These are phyloP conservation scores for Saposhnikovia divaricata DNA, from an alignment of 129 eudicot species.

Conservation along the genomic window DNA sequence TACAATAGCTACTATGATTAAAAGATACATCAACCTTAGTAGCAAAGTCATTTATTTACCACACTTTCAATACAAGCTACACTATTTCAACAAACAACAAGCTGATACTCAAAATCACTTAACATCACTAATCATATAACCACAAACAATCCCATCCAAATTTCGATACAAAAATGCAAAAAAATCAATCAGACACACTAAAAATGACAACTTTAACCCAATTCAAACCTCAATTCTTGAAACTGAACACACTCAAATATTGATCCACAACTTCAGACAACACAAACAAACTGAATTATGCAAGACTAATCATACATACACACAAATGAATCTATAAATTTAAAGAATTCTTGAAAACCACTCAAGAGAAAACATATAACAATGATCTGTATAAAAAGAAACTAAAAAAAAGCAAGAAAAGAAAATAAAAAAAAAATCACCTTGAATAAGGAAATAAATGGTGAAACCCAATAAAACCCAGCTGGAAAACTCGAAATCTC, in stretches of 20 bases:
- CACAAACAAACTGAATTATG: not conserved
- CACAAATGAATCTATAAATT: not conserved
- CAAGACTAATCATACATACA: not conserved
- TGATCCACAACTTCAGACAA: not conserved
- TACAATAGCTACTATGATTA: not conserved
- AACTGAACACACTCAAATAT: not conserved
- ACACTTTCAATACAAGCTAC: conserved; percentile 11
- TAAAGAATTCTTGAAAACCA: not conserved
- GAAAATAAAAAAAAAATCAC: not conserved
- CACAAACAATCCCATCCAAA: not conserved
- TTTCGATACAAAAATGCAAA: not conserved
- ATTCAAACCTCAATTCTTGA: conserved; percentile 5
- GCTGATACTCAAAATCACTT: not conserved
- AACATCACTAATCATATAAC: not conserved
- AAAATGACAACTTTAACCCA: not conserved
- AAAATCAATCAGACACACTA: not conserved
- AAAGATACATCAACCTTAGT: conserved; percentile 4
- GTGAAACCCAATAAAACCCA: not conserved
- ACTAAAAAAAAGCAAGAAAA: no score
- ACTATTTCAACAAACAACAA: conserved; percentile 1
- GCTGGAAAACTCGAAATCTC: not conserved
- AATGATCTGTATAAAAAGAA: not conserved
- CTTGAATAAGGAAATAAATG: not conserved
- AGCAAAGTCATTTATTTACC: conserved; percentile 12
- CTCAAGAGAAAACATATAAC: not conserved